Conservation (phyloP, 805 yeast genomes). For the Candida arabinofermentans region DNA sequence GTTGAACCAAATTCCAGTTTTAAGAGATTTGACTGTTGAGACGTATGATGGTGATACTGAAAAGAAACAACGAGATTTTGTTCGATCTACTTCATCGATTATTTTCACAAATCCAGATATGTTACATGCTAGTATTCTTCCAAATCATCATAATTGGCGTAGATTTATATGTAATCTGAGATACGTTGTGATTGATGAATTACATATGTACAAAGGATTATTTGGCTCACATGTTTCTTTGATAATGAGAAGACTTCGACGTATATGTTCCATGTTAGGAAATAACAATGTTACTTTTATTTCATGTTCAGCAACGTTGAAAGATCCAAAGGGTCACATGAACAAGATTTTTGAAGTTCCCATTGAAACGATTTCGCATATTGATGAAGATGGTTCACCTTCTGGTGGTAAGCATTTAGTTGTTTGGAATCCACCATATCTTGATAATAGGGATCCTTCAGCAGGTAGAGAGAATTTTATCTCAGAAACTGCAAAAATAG, state of each 20-base stretch:
- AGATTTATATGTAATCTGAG: slow-evolving; percentile 60
- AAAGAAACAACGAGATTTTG: slow-evolving; percentile 41
- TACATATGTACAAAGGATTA: slow-evolving; percentile 84
- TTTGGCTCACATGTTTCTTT: slow-evolving; percentile 92
- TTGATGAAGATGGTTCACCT: slow-evolving; percentile 85
- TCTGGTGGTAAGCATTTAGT: slow-evolving; percentile 70
- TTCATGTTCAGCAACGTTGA: slow-evolving; percentile 92
- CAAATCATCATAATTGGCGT: slow-evolving; percentile 72
- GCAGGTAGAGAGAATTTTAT: slow-evolving; percentile 68
- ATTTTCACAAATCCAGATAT: slow-evolving; percentile 96
- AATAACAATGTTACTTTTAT: slow-evolving; percentile 60
- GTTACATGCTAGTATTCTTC: slow-evolving; percentile 79
- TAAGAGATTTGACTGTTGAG: slow-evolving; percentile 50
- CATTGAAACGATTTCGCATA: slow-evolving; percentile 45
- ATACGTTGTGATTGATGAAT: slow-evolving; percentile 76
- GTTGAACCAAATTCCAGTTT: slow-evolving; percentile 44
- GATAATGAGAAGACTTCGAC: slow-evolving; percentile 71
- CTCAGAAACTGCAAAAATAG: slow-evolving; percentile 67
- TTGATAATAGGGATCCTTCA: slow-evolving; percentile 53
- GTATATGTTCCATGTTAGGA: slow-evolving; percentile 55
- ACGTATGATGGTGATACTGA: slow-evolving; percentile 96
- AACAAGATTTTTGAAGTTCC: slow-evolving; percentile 66
- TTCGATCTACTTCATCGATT: slow-evolving; percentile 66
- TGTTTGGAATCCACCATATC: slow-evolving; percentile 80
- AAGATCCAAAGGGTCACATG: slow-evolving; percentile 71